Evolutionary conservation across 225 moss, liverwort and hornwort species (phyloP).

Genomic region (Pseudoscleropodium purum): DNA sequence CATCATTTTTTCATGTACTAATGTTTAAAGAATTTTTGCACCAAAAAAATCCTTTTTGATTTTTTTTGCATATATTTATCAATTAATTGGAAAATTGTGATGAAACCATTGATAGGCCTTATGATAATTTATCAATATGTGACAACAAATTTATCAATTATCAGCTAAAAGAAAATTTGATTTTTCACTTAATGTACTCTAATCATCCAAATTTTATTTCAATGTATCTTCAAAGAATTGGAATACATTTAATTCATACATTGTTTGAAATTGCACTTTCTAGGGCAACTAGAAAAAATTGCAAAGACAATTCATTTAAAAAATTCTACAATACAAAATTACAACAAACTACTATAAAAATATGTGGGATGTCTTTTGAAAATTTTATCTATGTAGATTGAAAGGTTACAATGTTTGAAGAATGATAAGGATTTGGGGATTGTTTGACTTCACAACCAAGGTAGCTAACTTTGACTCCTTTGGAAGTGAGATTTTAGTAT

Average conservation of each 20-base stretch:
- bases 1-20: no score
- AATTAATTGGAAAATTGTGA: no score
- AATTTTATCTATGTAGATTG: rapidly evolving
- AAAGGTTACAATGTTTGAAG: not conserved
- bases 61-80: no score
- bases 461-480: rapidly evolving
- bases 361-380: not conserved
- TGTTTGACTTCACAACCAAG: not conserved
- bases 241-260: not conserved
- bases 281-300: not conserved
- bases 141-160: no score
- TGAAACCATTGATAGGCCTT: no score
- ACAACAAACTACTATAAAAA: not conserved
- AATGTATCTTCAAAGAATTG: rapidly evolving
- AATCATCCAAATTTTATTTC: not conserved
- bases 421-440: not conserved
- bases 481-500: not conserved
- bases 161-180: no score
- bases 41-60: not conserved
- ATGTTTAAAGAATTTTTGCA: not conserved
- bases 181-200: not conserved
- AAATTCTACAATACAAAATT: rapidly evolving
- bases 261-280: not conserved
- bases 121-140: no score
- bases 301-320: not conserved